Percentiles rank a stretch among this genome's conserved stretches.
Evolutionary conservation across 2,329 filamentous ascomycete species (phyloP).

Genomic region (Diplocarpon mali): DNA sequence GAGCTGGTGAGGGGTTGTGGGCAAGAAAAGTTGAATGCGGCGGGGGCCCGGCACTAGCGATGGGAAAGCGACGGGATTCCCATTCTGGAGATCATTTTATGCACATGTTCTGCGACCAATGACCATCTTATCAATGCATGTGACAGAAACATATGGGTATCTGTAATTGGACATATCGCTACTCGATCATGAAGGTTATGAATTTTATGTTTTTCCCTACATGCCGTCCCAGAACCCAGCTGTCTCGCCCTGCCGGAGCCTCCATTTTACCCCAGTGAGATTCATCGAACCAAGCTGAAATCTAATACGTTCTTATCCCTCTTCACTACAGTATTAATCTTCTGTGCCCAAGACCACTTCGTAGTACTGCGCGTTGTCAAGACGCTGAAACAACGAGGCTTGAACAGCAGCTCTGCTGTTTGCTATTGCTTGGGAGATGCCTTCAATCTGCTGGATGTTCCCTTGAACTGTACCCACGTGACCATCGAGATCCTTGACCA

Average conservation of each 20-base stretch:
- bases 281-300: background rate
- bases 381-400: slow-evolving; percentile 23
- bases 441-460: slow-evolving; percentile 25
- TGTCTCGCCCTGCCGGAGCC: slow-evolving; percentile 1
- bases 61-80: background rate
- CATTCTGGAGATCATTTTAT: slow-evolving; percentile 5
- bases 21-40: slow-evolving; percentile 4
- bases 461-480: slow-evolving; percentile 26
- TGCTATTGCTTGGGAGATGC: slow-evolving; percentile 23
- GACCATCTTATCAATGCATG: too few relatives aligned
- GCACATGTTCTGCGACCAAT: slow-evolving; percentile 1
- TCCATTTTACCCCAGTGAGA: background rate
- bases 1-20: background rate
- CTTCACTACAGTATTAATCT: background rate
- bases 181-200: background rate
- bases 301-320: too few relatives aligned
- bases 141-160: slow-evolving; percentile 9
- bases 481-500: slow-evolving; percentile 21
- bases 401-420: slow-evolving; percentile 25
- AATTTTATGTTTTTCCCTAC: background rate
- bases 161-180: slow-evolving; percentile 1
- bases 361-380: slow-evolving; percentile 23
- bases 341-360: slow-evolving; percentile 23
- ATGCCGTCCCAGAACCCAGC: background rate
- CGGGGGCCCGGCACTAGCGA: slow-evolving; percentile 5